phyloP scores from a whole-genome alignment of 2,329 filamentous ascomycete species.

The Clonostachys chloroleuca region DNA sequence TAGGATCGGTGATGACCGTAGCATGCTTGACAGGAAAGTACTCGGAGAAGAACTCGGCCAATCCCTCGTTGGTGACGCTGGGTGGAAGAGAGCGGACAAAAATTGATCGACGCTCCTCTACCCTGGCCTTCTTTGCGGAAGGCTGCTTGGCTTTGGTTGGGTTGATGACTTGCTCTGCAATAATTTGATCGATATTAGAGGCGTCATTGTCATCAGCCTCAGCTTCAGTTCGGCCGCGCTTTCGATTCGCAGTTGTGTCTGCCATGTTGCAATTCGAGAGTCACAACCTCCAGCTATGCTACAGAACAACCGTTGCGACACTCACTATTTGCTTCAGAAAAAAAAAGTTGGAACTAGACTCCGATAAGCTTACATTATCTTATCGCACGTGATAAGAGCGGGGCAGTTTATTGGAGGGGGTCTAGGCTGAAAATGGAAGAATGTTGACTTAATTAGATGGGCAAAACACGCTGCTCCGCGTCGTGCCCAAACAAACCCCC shows the following conservation, averaged over 20 bases:
- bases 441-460: constrained; percentile 18
- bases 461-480: constrained; percentile 1
- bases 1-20: constrained; percentile 81
- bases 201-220: constrained; percentile 18
- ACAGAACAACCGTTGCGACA: too few relatives aligned
- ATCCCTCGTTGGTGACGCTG: constrained; percentile 71
- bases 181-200: not conserved
- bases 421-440: constrained; percentile 21
- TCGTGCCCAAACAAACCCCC: constrained; percentile 16
- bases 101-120: constrained; percentile 65
- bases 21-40: constrained; percentile 95
- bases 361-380: constrained; percentile 14
- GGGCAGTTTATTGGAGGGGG: not conserved
- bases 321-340: not conserved
- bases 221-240: constrained; percentile 21
- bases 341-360: constrained; percentile 12
- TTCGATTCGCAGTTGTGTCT: constrained; percentile 21
- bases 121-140: constrained; percentile 48
- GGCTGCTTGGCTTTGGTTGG: constrained; percentile 22
- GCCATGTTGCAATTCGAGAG: constrained; percentile 23
- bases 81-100: constrained; percentile 87
- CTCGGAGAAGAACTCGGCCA: constrained; percentile 89
- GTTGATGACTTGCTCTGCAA: constrained; percentile 18
- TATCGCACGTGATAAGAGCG: constrained; percentile 25
- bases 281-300: too few relatives aligned